These are phyloP conservation scores for Gracilaria domingensis DNA, from an alignment of 23 red algal species.

Conservation along the genomic window DNA sequence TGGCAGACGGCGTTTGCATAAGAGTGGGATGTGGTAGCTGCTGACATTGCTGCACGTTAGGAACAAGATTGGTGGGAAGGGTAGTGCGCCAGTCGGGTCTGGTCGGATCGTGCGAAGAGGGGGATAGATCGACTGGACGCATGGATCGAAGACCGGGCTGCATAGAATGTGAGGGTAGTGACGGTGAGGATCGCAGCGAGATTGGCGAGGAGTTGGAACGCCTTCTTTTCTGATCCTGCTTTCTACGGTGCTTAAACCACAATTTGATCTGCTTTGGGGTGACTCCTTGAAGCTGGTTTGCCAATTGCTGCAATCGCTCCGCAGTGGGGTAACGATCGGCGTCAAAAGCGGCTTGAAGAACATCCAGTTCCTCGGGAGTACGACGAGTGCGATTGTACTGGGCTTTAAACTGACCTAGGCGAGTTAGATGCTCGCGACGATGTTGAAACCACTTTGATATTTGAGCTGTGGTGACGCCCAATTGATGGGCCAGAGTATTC, in stretches of 20 bases:
- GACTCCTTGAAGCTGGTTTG: constrained; percentile 56
- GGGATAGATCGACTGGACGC: not conserved
- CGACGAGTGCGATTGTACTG: constrained; percentile 66
- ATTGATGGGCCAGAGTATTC: constrained; percentile 50
- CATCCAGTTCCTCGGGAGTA: constrained; percentile 67
- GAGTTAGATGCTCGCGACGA: constrained; percentile 64
- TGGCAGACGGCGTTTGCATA: not conserved
- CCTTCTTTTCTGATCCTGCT: constrained; percentile 68
- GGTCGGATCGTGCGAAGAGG: constrained; percentile 17
- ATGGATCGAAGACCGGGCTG: constrained; percentile 9
- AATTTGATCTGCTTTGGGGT: constrained; percentile 79
- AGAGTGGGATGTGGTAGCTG: not conserved
- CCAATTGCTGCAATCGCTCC: constrained; percentile 55
- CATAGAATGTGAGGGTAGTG: not conserved
- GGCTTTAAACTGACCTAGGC: constrained; percentile 66
- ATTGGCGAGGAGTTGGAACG: constrained; percentile 17
- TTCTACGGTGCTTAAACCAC: constrained; percentile 83
- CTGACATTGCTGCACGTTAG: constrained; percentile 32
- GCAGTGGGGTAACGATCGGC: constrained; percentile 69
- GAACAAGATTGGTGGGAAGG: constrained; percentile 8
- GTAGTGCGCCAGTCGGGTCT: constrained; percentile 29
- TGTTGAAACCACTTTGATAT: constrained; percentile 89
- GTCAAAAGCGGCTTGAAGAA: constrained; percentile 66
- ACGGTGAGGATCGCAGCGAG: constrained; percentile 11
- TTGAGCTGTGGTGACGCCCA: constrained; percentile 65